These are phyloP conservation scores for Zymoseptoria crescenta DNA, from an alignment of 2,329 filamentous ascomycete genomes.

Conservation along the genomic window DNA sequence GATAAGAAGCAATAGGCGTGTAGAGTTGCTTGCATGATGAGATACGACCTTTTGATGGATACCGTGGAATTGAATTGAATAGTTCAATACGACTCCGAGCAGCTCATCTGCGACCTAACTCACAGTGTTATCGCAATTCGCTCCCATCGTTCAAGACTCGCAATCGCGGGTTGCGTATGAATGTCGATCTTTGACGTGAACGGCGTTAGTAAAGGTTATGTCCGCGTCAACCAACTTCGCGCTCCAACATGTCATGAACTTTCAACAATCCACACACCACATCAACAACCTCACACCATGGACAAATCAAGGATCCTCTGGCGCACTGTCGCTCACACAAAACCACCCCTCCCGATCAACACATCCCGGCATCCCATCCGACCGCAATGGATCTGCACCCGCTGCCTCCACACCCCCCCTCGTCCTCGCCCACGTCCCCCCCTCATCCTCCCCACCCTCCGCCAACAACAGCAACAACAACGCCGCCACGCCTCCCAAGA, in stretches of 20 bases:
- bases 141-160: too few relatives aligned
- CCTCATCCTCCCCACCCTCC: constrained; percentile 15
- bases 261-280: not conserved
- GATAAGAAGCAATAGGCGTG: constrained; percentile 4
- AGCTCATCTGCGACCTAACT: too few relatives aligned
- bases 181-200: not conserved
- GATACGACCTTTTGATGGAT: not conserved
- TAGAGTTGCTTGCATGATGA: not conserved
- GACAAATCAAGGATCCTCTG: constrained; percentile 15
- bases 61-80: not conserved
- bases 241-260: not conserved
- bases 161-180: too few relatives aligned
- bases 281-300: constrained; percentile 6
- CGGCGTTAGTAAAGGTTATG: not conserved
- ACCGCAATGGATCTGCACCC: constrained; percentile 21
- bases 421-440: constrained; percentile 11
- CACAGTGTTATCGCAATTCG: too few relatives aligned
- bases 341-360: constrained; percentile 1
- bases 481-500: constrained; percentile 34
- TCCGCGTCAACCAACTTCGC: not conserved
- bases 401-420: constrained; percentile 28
- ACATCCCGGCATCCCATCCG: not conserved
- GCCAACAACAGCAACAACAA: constrained; percentile 25
- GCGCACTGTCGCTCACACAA: constrained; percentile 6
- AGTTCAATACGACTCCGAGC: too few relatives aligned